A percentile compares a stretch with the other conserved stretches of the same genome.
Evolutionary conservation across 805 yeast genomes (phyloP).

Genomic region (Wickerhamiella occidentalis): DNA sequence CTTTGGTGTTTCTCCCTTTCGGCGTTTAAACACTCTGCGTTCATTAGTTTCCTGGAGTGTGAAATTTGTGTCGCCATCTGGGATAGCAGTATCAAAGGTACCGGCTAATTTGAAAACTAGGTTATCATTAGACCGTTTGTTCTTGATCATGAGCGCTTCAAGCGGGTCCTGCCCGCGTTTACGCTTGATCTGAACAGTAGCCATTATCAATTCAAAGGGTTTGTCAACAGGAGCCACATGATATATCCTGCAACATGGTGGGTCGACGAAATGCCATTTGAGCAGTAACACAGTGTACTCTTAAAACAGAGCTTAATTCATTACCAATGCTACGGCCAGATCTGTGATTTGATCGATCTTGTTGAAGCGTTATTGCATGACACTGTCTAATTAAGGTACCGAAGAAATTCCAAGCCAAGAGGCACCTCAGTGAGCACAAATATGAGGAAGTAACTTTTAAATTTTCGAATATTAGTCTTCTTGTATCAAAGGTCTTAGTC

Average conservation of each 20-base stretch:
- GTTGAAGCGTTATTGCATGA: background rate
- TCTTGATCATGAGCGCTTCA: constrained; percentile 44
- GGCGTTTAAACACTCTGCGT: constrained; percentile 23
- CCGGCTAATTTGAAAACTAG: constrained; percentile 24
- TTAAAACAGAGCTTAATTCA: too few relatives aligned
- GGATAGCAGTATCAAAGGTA: constrained; percentile 18
- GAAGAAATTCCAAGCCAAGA: too few relatives aligned
- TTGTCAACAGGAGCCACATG: background rate
- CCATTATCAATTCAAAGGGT: constrained; percentile 7
- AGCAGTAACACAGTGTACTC: too few relatives aligned
- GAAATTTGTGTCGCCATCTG: constrained; percentile 5
- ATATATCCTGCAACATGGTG: too few relatives aligned
- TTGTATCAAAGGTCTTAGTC: too few relatives aligned
- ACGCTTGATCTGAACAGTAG: constrained; percentile 63
- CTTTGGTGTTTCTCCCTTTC: constrained; percentile 13
- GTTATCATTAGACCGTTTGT: constrained; percentile 16
- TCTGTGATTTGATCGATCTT: background rate
- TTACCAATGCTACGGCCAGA: too few relatives aligned
- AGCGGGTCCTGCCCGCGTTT: constrained; percentile 80
- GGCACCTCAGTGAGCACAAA: too few relatives aligned
- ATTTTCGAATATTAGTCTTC: too few relatives aligned
- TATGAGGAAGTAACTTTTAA: too few relatives aligned
- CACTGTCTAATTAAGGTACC: too few relatives aligned
- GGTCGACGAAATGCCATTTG: too few relatives aligned
- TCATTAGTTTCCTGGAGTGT: constrained; percentile 23